phyloP scores from a whole-genome alignment of 176 grass and related monocot genomes.

The Avena sativa region DNA sequence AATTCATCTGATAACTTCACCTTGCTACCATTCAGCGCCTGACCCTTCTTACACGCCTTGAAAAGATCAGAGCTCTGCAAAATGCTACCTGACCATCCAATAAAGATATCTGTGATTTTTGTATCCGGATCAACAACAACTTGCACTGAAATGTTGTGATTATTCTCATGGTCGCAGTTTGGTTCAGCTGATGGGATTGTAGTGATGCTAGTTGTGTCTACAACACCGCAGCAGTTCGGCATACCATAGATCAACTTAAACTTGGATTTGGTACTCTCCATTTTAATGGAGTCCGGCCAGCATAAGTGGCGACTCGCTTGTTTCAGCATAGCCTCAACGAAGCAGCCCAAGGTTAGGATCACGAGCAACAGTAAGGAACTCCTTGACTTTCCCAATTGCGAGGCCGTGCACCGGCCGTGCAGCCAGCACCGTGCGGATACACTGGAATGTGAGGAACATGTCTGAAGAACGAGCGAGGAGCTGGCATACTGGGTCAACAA shows the following conservation, averaged over 20 bases:
- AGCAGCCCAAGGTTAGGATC: too few relatives aligned
- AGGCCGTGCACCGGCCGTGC: too few relatives aligned
- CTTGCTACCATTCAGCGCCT: constrained; percentile 49
- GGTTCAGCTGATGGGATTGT: constrained; percentile 43
- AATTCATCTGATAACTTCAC: constrained; percentile 43
- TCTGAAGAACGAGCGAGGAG: too few relatives aligned
- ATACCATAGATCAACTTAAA: constrained; percentile 56
- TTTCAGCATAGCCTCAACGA: constrained; percentile 63
- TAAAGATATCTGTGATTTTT: constrained; percentile 55
- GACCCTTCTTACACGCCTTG: constrained; percentile 52
- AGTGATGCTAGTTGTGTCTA: constrained; percentile 64
- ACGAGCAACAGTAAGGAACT: too few relatives aligned
- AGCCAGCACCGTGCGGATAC: too few relatives aligned
- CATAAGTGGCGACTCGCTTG: constrained; percentile 46
- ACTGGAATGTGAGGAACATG: too few relatives aligned
- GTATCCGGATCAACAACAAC: constrained; percentile 49
- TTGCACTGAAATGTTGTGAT: constrained; percentile 66
- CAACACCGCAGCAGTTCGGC: constrained; percentile 68
- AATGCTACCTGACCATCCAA: constrained; percentile 56
- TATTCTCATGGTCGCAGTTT: constrained; percentile 62
- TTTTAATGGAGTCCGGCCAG: constrained; percentile 56
- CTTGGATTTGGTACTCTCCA: constrained; percentile 59
- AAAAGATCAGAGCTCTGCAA: constrained; percentile 58
- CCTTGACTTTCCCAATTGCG: too few relatives aligned
- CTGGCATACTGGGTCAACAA: too few relatives aligned